Evolutionary conservation across 192 early-diverging fungal species (phyloP).

Genomic region (Entomortierella parvispora): DNA sequence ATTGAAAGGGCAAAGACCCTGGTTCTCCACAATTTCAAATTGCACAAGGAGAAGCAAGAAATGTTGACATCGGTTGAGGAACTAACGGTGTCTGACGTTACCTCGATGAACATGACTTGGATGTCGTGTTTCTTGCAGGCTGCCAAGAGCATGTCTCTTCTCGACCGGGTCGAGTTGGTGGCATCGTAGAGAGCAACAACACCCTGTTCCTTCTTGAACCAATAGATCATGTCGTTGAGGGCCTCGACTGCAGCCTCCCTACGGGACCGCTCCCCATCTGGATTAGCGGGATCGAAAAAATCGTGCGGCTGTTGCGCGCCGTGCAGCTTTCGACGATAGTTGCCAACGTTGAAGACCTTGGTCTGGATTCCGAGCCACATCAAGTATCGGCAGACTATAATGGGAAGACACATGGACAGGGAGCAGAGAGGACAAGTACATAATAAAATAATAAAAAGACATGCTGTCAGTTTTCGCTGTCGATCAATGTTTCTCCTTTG

Average conservation of each 20-base stretch:
- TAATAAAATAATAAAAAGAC: constrained; percentile 1
- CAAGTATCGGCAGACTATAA: constrained; percentile 88
- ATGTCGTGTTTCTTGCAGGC: constrained; percentile 76
- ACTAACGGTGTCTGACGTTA: too few species aligned
- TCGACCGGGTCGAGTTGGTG: constrained; percentile 91
- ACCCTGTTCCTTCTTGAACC: constrained; percentile 86
- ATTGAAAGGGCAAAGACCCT: too few species aligned
- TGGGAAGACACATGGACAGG: constrained; percentile 1
- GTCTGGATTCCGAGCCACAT: constrained; percentile 94
- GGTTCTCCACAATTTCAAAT: too few species aligned
- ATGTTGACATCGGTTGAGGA: too few species aligned
- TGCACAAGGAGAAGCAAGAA: too few species aligned
- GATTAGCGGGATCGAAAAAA: constrained; percentile 93
- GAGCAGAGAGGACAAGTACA: constrained; percentile 3
- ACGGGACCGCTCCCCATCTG: constrained; percentile 74
- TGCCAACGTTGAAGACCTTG: constrained; percentile 97
- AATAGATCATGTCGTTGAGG: constrained; percentile 90
- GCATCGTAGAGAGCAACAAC: constrained; percentile 98
- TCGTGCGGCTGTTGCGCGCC: constrained; percentile 84
- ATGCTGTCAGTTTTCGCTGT: not conserved
- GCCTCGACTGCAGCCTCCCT: constrained; percentile 85
- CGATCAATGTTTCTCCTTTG: too few species aligned
- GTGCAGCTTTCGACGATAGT: constrained; percentile 93
- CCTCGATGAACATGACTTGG: constrained; percentile 96
- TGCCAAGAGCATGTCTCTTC: constrained; percentile 81